Evolutionary conservation across 371 early-diverging fungal genomes (phyloP), one percentile per base, ranked within the genome.

Genomic region (Rhizopus stolonifer): DNA sequence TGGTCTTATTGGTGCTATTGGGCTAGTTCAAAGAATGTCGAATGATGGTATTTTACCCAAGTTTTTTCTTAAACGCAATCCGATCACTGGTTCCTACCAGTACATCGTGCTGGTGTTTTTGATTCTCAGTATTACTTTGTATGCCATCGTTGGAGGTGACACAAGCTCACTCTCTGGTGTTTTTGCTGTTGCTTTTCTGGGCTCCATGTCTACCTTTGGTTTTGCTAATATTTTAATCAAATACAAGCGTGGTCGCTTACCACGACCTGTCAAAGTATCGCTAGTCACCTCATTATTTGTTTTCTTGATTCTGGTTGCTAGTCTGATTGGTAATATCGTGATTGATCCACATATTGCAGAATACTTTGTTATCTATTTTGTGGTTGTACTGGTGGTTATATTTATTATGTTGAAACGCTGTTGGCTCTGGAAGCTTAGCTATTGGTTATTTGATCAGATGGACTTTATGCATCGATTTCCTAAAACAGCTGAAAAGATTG

Each of bases 161-260:
- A 58, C 73, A 0, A 74, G 71, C 0, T 70, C 72, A 1, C 56
- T 84, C 21, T 75, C 80, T 0, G 78, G 80, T 34, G 72, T 81
- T 9, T 84, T 81, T 67, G 66, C 78, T 11, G 75, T 84, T 8
- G 64, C 81, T 0, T 81, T 84, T 51, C 61, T 84, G 3, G 58
- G 71, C 24, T 74, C 75, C 24, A 45, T 84, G 21, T 58, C 64
- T 15, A 70, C 66, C 21, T 80, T 73, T 62, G 68, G 70, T 7
- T 46, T 78, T 10, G 72, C 65, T 31, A 76, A 71, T 50, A 58
- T 82, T 14, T 48, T 73, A 53, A 63, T 76, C 32, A 72, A 77
- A 14, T 72, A 74, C 46, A 70, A 78, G 26, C 70, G 79, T 39
- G 70, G 62, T 5, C 67, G 74, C 9, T 42, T 77, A 25, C 65